Evolutionary conservation across 768 basidiomycete species (phyloP).

Genomic region (Glaciozyma martinii): DNA sequence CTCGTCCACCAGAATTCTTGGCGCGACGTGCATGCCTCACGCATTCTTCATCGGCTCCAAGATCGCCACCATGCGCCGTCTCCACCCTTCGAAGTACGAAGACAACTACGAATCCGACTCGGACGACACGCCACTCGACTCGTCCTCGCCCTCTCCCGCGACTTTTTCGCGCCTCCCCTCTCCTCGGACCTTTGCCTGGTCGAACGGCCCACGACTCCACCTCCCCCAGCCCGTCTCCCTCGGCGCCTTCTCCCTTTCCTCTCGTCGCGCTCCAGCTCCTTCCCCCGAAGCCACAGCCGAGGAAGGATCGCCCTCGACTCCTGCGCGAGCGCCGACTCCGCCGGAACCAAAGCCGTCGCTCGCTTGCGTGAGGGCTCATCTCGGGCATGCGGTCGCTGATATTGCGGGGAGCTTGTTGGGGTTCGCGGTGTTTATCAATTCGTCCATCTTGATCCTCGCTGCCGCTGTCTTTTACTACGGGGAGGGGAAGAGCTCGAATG

Average conservation of each 20-base stretch:
- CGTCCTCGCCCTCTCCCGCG: not conserved
- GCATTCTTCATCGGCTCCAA: slow-evolving; percentile 81
- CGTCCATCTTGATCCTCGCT: slow-evolving; percentile 37
- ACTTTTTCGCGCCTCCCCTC: too few species aligned
- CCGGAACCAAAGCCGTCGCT: slow-evolving; percentile 46
- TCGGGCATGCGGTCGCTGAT: slow-evolving; percentile 54
- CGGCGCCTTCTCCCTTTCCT: slow-evolving; percentile 10
- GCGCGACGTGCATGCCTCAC: slow-evolving; percentile 89
- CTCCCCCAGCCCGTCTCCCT: slow-evolving; percentile 29
- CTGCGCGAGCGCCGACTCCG: slow-evolving; percentile 28
- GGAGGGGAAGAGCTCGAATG: slow-evolving; percentile 1
- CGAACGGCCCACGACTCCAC: slow-evolving; percentile 8
- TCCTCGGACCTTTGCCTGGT: not conserved
- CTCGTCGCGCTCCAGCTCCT: not conserved
- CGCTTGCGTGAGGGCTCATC: slow-evolving; percentile 49
- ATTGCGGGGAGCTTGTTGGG: slow-evolving; percentile 58
- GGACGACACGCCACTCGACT: slow-evolving; percentile 2
- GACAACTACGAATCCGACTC: slow-evolving; percentile 32
- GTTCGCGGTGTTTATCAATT: slow-evolving; percentile 80
- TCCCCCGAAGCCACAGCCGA: not conserved
- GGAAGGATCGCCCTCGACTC: not conserved
- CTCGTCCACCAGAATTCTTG: slow-evolving; percentile 32
- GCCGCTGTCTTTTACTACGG: slow-evolving; percentile 63
- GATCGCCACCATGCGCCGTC: slow-evolving; percentile 71
- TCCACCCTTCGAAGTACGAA: not conserved